phyloP scores from a whole-genome alignment of 495 filamentous ascomycete genomes.

The Podospora tetraspora region DNA sequence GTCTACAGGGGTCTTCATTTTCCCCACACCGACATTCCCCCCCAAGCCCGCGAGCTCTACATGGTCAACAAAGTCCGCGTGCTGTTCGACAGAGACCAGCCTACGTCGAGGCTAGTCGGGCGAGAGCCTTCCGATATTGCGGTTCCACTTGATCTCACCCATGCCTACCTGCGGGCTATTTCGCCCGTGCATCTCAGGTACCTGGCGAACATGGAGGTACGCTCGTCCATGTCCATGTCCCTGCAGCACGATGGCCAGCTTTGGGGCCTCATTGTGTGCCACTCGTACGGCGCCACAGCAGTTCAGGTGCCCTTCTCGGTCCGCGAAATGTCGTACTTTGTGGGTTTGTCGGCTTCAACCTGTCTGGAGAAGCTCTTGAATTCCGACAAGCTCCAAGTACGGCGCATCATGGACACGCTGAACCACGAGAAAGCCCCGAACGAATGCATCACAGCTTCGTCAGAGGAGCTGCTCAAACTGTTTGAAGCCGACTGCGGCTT shows the following conservation, averaged over 20 bases:
- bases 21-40: conserved; percentile 23
- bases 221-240: conserved; percentile 85
- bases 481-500: conserved; percentile 79
- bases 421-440: conserved; percentile 69
- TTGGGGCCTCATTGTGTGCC: conserved; percentile 78
- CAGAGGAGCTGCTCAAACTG: conserved; percentile 70
- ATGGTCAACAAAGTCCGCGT: conserved; percentile 67
- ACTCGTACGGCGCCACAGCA: conserved; percentile 62
- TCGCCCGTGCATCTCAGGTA: conserved; percentile 79
- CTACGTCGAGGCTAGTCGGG: conserved; percentile 69
- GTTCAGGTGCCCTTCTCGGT: conserved; percentile 79
- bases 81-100: conserved; percentile 60
- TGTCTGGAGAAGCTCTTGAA: conserved; percentile 79
- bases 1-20: conserved; percentile 25
- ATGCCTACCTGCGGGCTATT: conserved; percentile 74
- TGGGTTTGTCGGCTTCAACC: conserved; percentile 69
- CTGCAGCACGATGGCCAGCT: conserved; percentile 68
- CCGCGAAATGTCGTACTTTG: conserved; percentile 73
- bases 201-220: conserved; percentile 70
- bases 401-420: conserved; percentile 62
- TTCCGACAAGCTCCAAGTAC: conserved; percentile 64
- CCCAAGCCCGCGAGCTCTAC: conserved; percentile 48
- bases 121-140: conserved; percentile 63
- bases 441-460: conserved; percentile 77
- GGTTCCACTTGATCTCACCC: conserved; percentile 68